Evolutionary conservation across 495 filamentous ascomycete species (phyloP).

Genomic region (Penicillium longicatenatum): DNA sequence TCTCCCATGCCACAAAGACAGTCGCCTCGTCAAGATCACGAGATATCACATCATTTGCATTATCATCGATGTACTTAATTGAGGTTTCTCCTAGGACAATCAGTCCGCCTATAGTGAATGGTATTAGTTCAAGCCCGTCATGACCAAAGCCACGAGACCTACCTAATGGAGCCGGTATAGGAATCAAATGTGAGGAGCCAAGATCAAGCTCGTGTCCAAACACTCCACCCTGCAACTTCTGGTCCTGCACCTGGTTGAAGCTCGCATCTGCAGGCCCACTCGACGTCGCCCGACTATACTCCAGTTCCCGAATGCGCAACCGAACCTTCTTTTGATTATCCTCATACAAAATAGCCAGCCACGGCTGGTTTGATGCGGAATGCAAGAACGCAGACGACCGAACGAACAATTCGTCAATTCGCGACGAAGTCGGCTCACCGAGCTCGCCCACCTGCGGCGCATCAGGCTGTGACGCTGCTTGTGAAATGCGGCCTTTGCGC

Average conservation of each 20-base stretch:
- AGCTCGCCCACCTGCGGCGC: slow-evolving; percentile 56
- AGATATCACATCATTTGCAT: slow-evolving; percentile 60
- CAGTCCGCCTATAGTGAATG: slow-evolving; percentile 57
- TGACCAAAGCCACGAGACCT: slow-evolving; percentile 21
- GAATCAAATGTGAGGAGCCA: slow-evolving; percentile 80
- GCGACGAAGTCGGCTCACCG: slow-evolving; percentile 67
- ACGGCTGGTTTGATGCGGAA: slow-evolving; percentile 67
- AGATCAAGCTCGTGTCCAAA: slow-evolving; percentile 65
- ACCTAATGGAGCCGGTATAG: slow-evolving; percentile 67
- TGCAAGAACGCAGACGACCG: slow-evolving; percentile 80
- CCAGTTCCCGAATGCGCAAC: slow-evolving; percentile 60
- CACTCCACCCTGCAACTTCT: slow-evolving; percentile 28
- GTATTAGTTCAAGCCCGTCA: slow-evolving; percentile 7
- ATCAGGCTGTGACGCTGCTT: slow-evolving; percentile 30
- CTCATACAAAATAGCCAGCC: slow-evolving; percentile 82
- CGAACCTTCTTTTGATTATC: slow-evolving; percentile 64
- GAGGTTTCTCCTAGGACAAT: slow-evolving; percentile 84
- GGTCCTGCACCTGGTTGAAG: slow-evolving; percentile 50
- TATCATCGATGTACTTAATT: slow-evolving; percentile 79
- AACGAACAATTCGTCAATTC: slow-evolving; percentile 86
- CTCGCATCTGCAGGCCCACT: slow-evolving; percentile 52
- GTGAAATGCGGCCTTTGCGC: slow-evolving; percentile 40
- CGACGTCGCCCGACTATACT: slow-evolving; percentile 48
- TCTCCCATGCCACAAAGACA: slow-evolving; percentile 86
- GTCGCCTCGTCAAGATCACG: slow-evolving; percentile 67